phyloP scores from a whole-genome alignment of 169 alveolate species.

The Plasmodium adleri region DNA sequence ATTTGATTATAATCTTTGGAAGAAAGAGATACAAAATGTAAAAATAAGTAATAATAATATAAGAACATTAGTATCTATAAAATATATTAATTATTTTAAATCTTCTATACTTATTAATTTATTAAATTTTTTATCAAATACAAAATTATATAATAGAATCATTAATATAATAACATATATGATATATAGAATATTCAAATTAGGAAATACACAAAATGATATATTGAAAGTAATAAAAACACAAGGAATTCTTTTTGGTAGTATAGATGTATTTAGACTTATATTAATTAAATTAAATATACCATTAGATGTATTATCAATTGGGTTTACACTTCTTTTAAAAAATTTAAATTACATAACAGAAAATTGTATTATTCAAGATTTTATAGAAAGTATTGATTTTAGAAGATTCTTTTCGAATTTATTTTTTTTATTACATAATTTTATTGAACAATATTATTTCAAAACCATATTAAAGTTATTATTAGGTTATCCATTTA shows the following conservation, averaged over 20 bases:
- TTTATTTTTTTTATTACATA: constrained; percentile 46
- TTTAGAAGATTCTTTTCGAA: constrained; percentile 49
- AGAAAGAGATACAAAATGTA: constrained; percentile 42
- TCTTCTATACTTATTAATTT: constrained; percentile 39
- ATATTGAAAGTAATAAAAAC: constrained; percentile 28
- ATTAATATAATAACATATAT: constrained; percentile 30
- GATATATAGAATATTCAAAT: constrained; percentile 25
- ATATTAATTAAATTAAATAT: constrained; percentile 56
- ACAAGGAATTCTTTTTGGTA: constrained; percentile 50
- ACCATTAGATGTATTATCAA: constrained; percentile 32
- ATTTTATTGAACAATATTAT: constrained; percentile 47
- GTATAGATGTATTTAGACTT: constrained; percentile 18
- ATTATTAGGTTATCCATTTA: constrained; percentile 14
- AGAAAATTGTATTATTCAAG: constrained; percentile 31
- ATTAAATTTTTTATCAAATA: constrained; percentile 22
- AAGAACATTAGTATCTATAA: constrained; percentile 40
- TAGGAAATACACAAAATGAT: constrained; percentile 17
- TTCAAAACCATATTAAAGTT: constrained; percentile 37
- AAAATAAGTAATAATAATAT: constrained; percentile 59
- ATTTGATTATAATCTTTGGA: constrained; percentile 51
- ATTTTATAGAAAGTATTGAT: constrained; percentile 47
- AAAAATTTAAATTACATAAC: constrained; percentile 17
- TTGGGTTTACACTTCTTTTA: constrained; percentile 8
- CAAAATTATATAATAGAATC: constrained; percentile 19
- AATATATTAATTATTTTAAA: constrained; percentile 23